Evolutionary conservation across 805 yeast species (phyloP).

Genomic region (Sugiyamaella qingdaonensis): DNA sequence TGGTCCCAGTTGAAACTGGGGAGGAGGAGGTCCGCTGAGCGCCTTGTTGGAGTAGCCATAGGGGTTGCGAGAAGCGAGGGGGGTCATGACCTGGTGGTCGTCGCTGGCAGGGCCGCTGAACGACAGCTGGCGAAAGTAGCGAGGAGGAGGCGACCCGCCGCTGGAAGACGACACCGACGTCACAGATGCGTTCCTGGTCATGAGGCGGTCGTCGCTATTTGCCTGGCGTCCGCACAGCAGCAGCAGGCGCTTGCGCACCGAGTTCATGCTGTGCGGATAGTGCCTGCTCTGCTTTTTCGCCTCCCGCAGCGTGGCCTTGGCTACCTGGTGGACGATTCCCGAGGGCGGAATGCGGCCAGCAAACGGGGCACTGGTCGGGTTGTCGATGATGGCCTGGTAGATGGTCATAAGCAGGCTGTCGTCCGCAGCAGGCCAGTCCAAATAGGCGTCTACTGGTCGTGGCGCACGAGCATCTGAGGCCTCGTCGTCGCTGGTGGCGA

Average conservation of each 20-base stretch:
- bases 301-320: constrained; percentile 48
- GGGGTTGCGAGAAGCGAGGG: constrained; percentile 1
- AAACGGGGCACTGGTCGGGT: constrained; percentile 66
- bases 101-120: not conserved
- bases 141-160: not conserved
- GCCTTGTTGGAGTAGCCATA: not conserved
- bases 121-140: constrained; percentile 2
- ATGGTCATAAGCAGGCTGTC: constrained; percentile 44
- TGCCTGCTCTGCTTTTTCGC: constrained; percentile 25
- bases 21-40: not conserved
- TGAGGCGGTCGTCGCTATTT: not conserved
- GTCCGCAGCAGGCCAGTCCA: constrained; percentile 30
- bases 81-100: constrained; percentile 1
- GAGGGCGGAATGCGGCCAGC: constrained; percentile 62
- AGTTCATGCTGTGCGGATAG: constrained; percentile 32
- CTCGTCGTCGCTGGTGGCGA: constrained; percentile 29
- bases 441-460: constrained; percentile 12
- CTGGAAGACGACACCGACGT: constrained; percentile 1
- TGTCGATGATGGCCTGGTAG: constrained; percentile 47
- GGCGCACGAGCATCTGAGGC: constrained; percentile 10
- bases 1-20: constrained; percentile 7
- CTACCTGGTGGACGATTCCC: constrained; percentile 57
- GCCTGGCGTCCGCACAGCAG: constrained; percentile 22
- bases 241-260: constrained; percentile 32
- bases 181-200: not conserved